Percentiles rank a stretch among this genome's conserved stretches.
Evolutionary conservation across 2,329 filamentous ascomycete species (phyloP).

Genomic region (Phaeosphaeria sp.): DNA sequence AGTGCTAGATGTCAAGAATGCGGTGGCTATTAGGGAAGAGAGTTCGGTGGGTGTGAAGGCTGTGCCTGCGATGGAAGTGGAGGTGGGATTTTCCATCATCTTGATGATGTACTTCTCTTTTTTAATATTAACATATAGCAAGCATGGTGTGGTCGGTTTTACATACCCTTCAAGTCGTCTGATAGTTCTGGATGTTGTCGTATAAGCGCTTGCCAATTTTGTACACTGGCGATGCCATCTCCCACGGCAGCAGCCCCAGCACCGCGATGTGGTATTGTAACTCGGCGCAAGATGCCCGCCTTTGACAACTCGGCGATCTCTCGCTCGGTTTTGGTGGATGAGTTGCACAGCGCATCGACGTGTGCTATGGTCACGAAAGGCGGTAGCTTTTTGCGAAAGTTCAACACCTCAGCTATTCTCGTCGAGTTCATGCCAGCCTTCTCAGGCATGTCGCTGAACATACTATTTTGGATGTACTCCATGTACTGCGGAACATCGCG

Average conservation of each 20-base stretch:
- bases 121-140: slow-evolving; percentile 6
- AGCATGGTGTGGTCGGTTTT: not conserved
- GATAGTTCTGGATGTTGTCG: slow-evolving; percentile 28
- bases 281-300: slow-evolving; percentile 65
- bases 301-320: slow-evolving; percentile 69
- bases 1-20: slow-evolving; percentile 66
- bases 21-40: slow-evolving; percentile 67
- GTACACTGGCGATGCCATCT: slow-evolving; percentile 68
- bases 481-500: slow-evolving; percentile 70
- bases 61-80: slow-evolving; percentile 49
- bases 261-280: slow-evolving; percentile 68
- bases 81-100: slow-evolving; percentile 60
- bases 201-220: slow-evolving; percentile 55
- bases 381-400: slow-evolving; percentile 66
- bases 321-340: slow-evolving; percentile 70
- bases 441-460: slow-evolving; percentile 70
- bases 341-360: slow-evolving; percentile 67
- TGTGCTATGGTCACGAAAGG: slow-evolving; percentile 72
- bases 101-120: slow-evolving; percentile 59
- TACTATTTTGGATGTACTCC: slow-evolving; percentile 64
- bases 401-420: slow-evolving; percentile 68
- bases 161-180: slow-evolving; percentile 46
- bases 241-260: slow-evolving; percentile 65
- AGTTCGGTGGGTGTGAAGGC: slow-evolving; percentile 57
- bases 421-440: slow-evolving; percentile 68